Percentiles rank a stretch among this genome's conserved stretches.
Evolutionary conservation across 106 monocot species (phyloP).

Genomic region (Phalaenopsis aphrodite): DNA sequence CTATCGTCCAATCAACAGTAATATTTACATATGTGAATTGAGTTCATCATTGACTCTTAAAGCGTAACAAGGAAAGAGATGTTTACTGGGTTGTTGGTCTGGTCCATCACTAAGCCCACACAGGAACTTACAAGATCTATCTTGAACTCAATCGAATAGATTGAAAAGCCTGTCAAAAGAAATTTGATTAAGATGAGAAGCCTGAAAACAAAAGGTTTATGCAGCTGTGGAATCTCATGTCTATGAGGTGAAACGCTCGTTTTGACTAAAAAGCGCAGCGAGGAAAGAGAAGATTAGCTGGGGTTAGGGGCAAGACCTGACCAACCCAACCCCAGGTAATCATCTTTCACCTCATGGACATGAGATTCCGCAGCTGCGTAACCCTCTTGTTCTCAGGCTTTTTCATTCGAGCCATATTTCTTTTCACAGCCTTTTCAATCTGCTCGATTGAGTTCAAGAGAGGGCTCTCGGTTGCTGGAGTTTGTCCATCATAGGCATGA

Average conservation of each 20-base stretch:
- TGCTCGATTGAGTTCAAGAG: slow-evolving; percentile 31
- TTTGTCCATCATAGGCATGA: neutral
- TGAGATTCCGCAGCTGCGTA: slow-evolving; percentile 21
- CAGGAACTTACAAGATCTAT: slow-evolving; percentile 2
- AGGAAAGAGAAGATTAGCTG: slow-evolving; percentile 12
- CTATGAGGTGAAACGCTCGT: slow-evolving; percentile 42
- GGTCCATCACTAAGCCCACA: slow-evolving; percentile 9
- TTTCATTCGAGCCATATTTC: slow-evolving; percentile 16
- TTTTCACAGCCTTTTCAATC: slow-evolving; percentile 34
- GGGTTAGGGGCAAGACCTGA: too few relatives aligned
- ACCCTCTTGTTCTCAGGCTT: slow-evolving; percentile 21
- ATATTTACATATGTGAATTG: neutral
- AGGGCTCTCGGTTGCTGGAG: neutral
- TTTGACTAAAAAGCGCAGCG: slow-evolving; percentile 3
- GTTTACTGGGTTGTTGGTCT: slow-evolving; percentile 4
- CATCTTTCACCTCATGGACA: slow-evolving; percentile 50
- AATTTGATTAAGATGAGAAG: slow-evolving; percentile 17
- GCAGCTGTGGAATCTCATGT: neutral
- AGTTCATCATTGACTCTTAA: too few relatives aligned
- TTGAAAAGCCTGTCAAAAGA: slow-evolving; percentile 31
- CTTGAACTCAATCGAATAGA: slow-evolving; percentile 31
- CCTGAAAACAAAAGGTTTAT: neutral
- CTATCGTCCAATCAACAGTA: neutral
- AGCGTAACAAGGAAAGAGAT: neutral
- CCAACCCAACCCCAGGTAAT: too few relatives aligned